Conservation (phyloP, 2,329 filamentous ascomycete genomes). For the Chaetothyriales sp. region DNA sequence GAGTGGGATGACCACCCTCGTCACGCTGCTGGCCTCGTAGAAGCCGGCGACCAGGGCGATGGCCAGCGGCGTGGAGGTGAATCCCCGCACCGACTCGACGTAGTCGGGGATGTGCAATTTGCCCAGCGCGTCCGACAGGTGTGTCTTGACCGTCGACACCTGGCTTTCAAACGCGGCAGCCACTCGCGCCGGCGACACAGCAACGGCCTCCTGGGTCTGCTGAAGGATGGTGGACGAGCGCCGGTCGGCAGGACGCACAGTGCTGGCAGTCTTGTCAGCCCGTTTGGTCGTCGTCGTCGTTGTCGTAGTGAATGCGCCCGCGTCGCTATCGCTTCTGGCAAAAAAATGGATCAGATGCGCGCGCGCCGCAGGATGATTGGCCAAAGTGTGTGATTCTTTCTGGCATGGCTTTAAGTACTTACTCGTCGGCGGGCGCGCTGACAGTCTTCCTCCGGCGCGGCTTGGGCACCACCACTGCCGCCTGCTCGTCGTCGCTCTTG, state of each 20-base stretch:
- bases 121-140: slow-evolving; percentile 63
- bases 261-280: slow-evolving; percentile 21
- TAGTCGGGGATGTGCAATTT: slow-evolving; percentile 52
- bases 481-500: slow-evolving; percentile 24
- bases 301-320: slow-evolving; percentile 7
- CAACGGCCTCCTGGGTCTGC: background rate
- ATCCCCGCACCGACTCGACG: slow-evolving; percentile 51
- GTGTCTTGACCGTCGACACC: slow-evolving; percentile 28
- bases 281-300: slow-evolving; percentile 12
- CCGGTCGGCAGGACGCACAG: background rate
- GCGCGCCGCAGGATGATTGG: background rate
- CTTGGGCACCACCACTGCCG: slow-evolving; percentile 18
- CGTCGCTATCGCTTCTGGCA: slow-evolving; percentile 11
- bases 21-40: slow-evolving; percentile 60
- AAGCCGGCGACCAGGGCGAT: slow-evolving; percentile 53
- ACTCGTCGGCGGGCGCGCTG: slow-evolving; percentile 21
- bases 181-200: background rate
- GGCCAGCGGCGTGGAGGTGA: slow-evolving; percentile 55
- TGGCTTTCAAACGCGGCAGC: background rate
- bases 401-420: slow-evolving; percentile 19
- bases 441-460: slow-evolving; percentile 17
- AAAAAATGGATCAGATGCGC: background rate
- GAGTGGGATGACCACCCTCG: slow-evolving; percentile 26
- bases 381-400: background rate
- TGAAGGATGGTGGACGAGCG: background rate